Evolutionary conservation across 768 basidiomycete species (phyloP).

Genomic region (Mycena pura): DNA sequence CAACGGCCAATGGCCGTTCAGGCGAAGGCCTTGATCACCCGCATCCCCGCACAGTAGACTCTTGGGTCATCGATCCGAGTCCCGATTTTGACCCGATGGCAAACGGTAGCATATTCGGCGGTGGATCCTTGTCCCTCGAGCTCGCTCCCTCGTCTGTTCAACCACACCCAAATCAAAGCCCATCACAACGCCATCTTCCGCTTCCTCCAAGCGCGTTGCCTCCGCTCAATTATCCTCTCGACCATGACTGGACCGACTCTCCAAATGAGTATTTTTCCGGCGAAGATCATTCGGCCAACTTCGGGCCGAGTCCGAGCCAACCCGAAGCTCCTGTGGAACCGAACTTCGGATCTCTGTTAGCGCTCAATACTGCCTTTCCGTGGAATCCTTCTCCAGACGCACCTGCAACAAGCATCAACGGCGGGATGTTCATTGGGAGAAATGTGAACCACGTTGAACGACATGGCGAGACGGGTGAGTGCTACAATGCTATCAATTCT

Average conservation of each 20-base stretch:
- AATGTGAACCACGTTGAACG: constrained; percentile 5
- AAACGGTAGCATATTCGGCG: neutral
- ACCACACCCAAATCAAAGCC: neutral
- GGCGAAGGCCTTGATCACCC: neutral
- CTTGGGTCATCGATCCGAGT: neutral
- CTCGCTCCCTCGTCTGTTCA: neutral
- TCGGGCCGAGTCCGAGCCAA: neutral
- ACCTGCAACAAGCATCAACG: constrained; percentile 7
- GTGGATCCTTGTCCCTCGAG: neutral
- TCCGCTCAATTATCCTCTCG: neutral
- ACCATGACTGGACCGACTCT: neutral
- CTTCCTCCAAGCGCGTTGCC: neutral
- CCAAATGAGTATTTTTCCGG: neutral
- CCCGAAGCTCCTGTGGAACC: neutral
- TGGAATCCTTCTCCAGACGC: neutral
- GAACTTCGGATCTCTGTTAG: neutral
- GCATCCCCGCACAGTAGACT: neutral
- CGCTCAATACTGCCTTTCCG: neutral
- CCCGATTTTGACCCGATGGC: neutral
- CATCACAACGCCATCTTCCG: neutral
- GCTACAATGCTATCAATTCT: neutral
- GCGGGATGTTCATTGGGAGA: constrained; percentile 10
- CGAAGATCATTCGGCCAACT: neutral
- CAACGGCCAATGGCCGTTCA: neutral
- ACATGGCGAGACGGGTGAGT: constrained; percentile 8